Base-by-base conservation (phyloP, 306 rosid species). In the Vicia villosa region DNA sequence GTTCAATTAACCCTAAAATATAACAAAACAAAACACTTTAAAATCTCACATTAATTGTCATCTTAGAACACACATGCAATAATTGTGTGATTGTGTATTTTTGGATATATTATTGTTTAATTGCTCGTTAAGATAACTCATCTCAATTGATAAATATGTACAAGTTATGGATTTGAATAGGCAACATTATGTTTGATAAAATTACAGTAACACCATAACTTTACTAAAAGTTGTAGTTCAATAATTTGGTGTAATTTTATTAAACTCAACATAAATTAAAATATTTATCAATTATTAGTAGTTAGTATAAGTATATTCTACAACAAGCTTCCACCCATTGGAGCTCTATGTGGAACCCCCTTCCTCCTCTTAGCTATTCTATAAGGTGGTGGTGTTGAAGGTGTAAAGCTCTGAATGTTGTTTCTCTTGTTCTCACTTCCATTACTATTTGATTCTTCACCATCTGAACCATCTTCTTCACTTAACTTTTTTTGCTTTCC, bases 291-390 rank as follows among this genome's bases (percentile, higher is more conserved):
- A 32, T 5, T 32, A 24, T 2, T 57, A 57, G 5, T 26, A 8
- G 28, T 6, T 46, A 37, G 21, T 8, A 51, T 79, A 57, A 86
- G 77, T 68, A n/a, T n/a, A 80, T 78, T 86, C 81, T 73, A 83
- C 46, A 37, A 77, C 40, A 22, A 86, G 10, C 83, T 84, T 62
- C 77, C 90, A 13, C 86, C 91, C 82, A 83, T 76, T 58, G 91
- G 91, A 45, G 91, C 46, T 56, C 91, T 68, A 49, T 73, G 88
- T 36, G 91, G 91, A 15, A 82, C 38, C 59, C 91, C 91, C 73
- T 86, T 86, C 68, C 91, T 81, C 43, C 91, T 83, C 79, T 81
- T 83, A 74, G 79, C 77, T 66, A 73, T 83, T 16, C 4, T 54
- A 15, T 22, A 54, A 22, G 91, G 84, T 7, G 87, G 90, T 0